Evolutionary conservation across 345 rosid genomes (phyloP).

Genomic region (Populus alba): DNA sequence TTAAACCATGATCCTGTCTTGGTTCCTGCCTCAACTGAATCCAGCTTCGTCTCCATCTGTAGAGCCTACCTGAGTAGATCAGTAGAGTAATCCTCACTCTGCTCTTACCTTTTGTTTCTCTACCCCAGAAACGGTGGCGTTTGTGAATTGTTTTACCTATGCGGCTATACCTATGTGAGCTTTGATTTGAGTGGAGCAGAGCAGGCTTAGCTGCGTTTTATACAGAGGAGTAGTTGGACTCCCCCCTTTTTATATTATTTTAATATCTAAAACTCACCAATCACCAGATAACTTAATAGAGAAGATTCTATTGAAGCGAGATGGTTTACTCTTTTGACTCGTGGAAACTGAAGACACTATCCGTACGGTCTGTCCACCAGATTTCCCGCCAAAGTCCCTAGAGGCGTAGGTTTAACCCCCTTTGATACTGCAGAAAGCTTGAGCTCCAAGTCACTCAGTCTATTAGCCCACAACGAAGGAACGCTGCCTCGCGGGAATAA

Average conservation of each 20-base stretch:
- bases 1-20: neutral
- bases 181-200: too few relatives aligned
- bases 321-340: neutral
- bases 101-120: too few relatives aligned
- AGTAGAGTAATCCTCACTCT: neutral
- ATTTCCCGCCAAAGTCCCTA: neutral
- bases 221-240: neutral
- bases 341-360: neutral
- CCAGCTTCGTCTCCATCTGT: neutral
- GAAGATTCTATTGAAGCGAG: neutral
- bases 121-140: neutral
- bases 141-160: too few relatives aligned
- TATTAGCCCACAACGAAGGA: too few relatives aligned
- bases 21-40: neutral
- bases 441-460: neutral
- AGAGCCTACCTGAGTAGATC: neutral
- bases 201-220: neutral
- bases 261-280: neutral
- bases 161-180: too few relatives aligned
- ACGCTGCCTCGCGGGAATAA: too few relatives aligned
- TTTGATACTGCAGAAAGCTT: neutral
- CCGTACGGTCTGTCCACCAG: neutral
- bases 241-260: neutral
- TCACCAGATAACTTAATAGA: neutral
- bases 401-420: neutral